phyloP scores from a whole-genome alignment of 1,284 basidiomycete species.

The Cryptococcus sp. region DNA sequence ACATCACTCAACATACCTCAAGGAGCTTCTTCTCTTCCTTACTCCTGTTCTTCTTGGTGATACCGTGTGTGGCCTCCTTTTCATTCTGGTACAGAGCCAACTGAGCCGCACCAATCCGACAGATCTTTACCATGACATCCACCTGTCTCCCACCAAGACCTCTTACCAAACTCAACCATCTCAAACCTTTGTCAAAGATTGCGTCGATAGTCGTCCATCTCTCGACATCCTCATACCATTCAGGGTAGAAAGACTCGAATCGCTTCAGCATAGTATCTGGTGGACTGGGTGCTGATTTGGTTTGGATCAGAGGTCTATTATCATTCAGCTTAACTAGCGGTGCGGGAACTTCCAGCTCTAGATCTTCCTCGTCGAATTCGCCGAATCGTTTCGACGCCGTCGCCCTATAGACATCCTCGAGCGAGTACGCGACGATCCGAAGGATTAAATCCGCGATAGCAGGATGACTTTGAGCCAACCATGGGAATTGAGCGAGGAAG shows the following conservation, averaged over 20 bases:
- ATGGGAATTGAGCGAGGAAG: slow-evolving; percentile 76
- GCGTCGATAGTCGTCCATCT: slow-evolving; percentile 63
- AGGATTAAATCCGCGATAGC: slow-evolving; percentile 81
- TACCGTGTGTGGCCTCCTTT: slow-evolving; percentile 16
- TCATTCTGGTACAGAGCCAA: slow-evolving; percentile 23
- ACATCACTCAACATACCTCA: slow-evolving; percentile 10
- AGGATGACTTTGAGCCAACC: slow-evolving; percentile 75
- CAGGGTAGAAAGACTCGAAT: slow-evolving; percentile 84
- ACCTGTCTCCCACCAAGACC: slow-evolving; percentile 69
- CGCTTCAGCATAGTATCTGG: slow-evolving; percentile 64
- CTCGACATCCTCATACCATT: slow-evolving; percentile 71
- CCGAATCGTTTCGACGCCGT: slow-evolving; percentile 37
- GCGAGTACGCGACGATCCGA: slow-evolving; percentile 63
- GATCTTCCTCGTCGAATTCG: slow-evolving; percentile 42
- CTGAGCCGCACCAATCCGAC: slow-evolving; percentile 57
- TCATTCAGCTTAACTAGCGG: background rate
- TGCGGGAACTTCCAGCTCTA: background rate
- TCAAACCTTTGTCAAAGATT: slow-evolving; percentile 54
- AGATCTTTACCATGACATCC: slow-evolving; percentile 59
- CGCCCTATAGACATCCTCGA: slow-evolving; percentile 64
- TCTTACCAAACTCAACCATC: slow-evolving; percentile 70
- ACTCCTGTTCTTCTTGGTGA: slow-evolving; percentile 31
- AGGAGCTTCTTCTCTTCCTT: slow-evolving; percentile 9
- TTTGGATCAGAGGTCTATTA: slow-evolving; percentile 32
- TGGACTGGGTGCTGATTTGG: slow-evolving; percentile 67